phyloP scores from a whole-genome alignment of 2,329 filamentous ascomycete species.

The Podosphaera xanthii region DNA sequence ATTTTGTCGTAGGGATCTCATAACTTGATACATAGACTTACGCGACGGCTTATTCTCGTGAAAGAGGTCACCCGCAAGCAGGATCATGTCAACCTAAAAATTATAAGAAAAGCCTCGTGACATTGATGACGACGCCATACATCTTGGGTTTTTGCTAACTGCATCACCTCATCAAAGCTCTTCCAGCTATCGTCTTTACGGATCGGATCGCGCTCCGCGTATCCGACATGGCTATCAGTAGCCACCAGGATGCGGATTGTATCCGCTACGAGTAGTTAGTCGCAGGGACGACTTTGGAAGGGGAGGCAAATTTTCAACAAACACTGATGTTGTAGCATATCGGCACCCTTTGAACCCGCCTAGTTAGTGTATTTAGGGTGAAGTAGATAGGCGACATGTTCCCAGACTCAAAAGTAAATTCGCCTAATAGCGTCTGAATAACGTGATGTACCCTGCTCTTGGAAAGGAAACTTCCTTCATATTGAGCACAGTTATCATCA shows the following conservation, averaged over 20 bases:
- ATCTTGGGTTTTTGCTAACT: conserved; percentile 62
- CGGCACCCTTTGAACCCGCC: too few relatives aligned
- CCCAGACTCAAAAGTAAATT: too few relatives aligned
- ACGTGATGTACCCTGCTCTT: too few relatives aligned
- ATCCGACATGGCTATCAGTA: conserved; percentile 95
- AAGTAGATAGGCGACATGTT: too few relatives aligned
- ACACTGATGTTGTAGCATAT: background rate
- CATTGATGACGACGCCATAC: conserved; percentile 20
- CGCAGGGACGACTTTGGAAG: background rate
- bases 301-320: background rate
- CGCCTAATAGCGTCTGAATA: too few relatives aligned
- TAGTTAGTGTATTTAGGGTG: too few relatives aligned
- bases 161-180: conserved; percentile 89
- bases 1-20: conserved; percentile 80
- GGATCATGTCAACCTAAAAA: conserved; percentile 68
- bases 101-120: conserved; percentile 1
- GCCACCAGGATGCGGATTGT: conserved; percentile 86
- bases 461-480: too few relatives aligned
- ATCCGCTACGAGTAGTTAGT: conserved; percentile 28
- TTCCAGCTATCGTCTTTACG: conserved; percentile 96
- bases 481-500: too few relatives aligned
- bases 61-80: conserved; percentile 85
- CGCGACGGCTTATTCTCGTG: conserved; percentile 95
- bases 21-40: conserved; percentile 92
- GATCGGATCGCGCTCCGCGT: conserved; percentile 75